These are phyloP conservation scores for Medicago lupulina DNA, from an alignment of 306 rosid genomes.

Conservation along the genomic window DNA sequence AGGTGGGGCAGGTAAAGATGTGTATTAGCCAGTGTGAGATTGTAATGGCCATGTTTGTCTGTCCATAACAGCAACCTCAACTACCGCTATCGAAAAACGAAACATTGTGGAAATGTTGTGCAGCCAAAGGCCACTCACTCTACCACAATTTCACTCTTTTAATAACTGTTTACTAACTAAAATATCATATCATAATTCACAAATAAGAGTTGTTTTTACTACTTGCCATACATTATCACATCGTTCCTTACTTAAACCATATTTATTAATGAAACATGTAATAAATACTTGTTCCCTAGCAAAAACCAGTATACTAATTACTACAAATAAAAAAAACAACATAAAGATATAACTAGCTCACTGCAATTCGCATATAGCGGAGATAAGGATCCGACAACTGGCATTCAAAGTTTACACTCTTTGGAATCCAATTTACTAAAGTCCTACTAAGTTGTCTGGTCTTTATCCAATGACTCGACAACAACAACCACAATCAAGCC, in stretches of 20 bases:
- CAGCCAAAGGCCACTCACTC: not conserved
- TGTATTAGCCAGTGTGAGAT: not conserved
- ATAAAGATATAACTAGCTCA: not conserved
- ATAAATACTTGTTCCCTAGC: not conserved
- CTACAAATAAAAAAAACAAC: not conserved
- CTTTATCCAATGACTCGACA: too few relatives aligned
- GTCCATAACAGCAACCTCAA: not conserved
- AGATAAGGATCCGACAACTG: not conserved
- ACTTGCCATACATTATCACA: not conserved
- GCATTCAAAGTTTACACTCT: not conserved
- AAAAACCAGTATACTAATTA: not conserved
- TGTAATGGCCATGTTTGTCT: not conserved
- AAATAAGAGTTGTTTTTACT: not conserved
- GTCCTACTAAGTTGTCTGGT: too few relatives aligned
- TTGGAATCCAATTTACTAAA: not conserved
- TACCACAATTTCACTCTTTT: not conserved
- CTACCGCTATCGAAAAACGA: not conserved
- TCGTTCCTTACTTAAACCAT: not conserved
- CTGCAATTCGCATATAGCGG: not conserved
- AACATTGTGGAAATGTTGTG: not conserved
- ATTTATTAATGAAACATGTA: not conserved
- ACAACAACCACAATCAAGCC: too few relatives aligned
- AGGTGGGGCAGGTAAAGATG: not conserved
- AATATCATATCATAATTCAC: not conserved
- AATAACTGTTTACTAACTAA: not conserved